Evolutionary conservation across 495 filamentous ascomycete genomes (phyloP).

Genomic region (Hyaloscypha finlandica): DNA sequence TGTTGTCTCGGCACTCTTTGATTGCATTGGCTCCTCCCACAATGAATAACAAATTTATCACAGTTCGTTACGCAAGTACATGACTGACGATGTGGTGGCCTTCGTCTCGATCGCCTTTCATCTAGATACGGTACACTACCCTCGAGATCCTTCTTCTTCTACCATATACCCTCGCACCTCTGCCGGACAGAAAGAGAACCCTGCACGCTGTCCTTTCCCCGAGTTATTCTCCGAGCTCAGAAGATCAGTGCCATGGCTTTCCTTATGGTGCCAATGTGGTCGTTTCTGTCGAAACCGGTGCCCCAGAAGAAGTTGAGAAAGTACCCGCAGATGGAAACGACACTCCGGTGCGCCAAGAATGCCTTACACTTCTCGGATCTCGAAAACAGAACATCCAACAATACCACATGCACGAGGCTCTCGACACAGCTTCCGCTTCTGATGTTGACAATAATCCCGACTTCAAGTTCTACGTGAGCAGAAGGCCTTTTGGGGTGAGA

Average conservation of each 20-base stretch:
- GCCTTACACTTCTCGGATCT: slow-evolving; percentile 60
- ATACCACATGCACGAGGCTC: slow-evolving; percentile 31
- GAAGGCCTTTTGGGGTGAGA: slow-evolving; percentile 29
- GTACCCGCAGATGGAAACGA: slow-evolving; percentile 56
- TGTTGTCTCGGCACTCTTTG: too few species aligned
- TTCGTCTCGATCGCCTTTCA: neutral
- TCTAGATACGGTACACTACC: neutral
- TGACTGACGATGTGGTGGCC: neutral
- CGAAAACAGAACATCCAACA: slow-evolving; percentile 48
- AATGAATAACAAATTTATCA: neutral
- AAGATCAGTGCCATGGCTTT: neutral
- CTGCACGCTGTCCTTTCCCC: neutral
- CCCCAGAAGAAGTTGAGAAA: slow-evolving; percentile 52
- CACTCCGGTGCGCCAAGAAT: slow-evolving; percentile 49
- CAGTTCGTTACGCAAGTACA: neutral
- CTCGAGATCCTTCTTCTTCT: neutral
- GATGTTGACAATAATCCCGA: slow-evolving; percentile 44
- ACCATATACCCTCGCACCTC: neutral
- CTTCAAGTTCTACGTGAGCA: slow-evolving; percentile 57
- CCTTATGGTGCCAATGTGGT: slow-evolving; percentile 30
- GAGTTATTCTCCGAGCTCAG: neutral
- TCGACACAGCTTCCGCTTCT: slow-evolving; percentile 42
- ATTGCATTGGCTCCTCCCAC: too few species aligned
- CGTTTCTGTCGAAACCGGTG: slow-evolving; percentile 58
- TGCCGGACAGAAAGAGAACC: neutral